Evolutionary conservation across 768 basidiomycete genomes (phyloP).

Genomic region (Basidioascus undulatus): DNA sequence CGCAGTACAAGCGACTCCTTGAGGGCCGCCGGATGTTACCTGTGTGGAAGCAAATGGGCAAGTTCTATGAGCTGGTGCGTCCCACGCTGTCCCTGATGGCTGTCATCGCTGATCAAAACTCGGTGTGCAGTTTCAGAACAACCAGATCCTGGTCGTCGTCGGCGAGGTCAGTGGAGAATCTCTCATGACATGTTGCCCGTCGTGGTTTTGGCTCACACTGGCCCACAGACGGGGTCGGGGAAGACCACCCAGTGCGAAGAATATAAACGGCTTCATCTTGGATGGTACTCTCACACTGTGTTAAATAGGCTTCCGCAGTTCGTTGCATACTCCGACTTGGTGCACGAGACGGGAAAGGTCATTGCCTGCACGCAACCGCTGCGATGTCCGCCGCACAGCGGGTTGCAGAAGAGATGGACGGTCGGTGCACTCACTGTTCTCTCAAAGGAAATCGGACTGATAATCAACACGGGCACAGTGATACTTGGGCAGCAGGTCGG

Average conservation of each 20-base stretch:
- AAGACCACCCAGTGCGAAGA: constrained; percentile 71
- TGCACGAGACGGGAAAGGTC: constrained; percentile 67
- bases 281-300: neutral
- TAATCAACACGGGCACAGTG: constrained; percentile 28
- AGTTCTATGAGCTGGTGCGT: constrained; percentile 64
- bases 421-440: constrained; percentile 25
- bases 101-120: too few species aligned
- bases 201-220: constrained; percentile 72
- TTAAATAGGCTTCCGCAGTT: constrained; percentile 81
- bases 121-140: constrained; percentile 48
- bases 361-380: constrained; percentile 96
- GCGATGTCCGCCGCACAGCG: constrained; percentile 97
- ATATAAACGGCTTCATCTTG: constrained; percentile 14
- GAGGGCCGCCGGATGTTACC: constrained; percentile 62
- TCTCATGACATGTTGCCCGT: too few species aligned
- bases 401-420: constrained; percentile 97
- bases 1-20: constrained; percentile 60
- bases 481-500: constrained; percentile 84
- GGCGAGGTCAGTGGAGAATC: too few species aligned
- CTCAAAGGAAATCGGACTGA: too few species aligned
- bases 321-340: constrained; percentile 76
- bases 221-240: constrained; percentile 83
- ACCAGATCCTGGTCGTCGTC: constrained; percentile 69
- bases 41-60: constrained; percentile 69
- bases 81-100: neutral